phyloP scores from a whole-genome alignment of 2,329 filamentous ascomycete species.

The Mollisia scopiformis region DNA sequence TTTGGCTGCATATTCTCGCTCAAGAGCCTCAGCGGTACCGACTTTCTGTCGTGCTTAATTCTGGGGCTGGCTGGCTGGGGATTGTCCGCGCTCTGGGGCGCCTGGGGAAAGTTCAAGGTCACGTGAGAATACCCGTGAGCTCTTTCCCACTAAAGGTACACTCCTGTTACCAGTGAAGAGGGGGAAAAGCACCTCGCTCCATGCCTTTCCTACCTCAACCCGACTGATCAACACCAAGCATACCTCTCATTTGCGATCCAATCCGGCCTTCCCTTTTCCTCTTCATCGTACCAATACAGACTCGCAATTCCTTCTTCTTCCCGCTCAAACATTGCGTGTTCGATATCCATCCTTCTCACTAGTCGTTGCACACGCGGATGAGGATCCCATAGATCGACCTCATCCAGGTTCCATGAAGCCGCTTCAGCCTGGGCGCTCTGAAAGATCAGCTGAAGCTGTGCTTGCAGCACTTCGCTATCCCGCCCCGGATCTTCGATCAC shows the following conservation, averaged over 20 bases:
- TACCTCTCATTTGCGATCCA: constrained; percentile 79
- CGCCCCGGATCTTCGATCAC: constrained; percentile 52
- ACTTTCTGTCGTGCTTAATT: not conserved
- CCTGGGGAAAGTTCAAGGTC: not conserved
- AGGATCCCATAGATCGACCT: constrained; percentile 84
- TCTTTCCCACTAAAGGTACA: not conserved
- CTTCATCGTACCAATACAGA: constrained; percentile 66
- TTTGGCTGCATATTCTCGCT: not conserved
- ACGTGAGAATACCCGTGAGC: not conserved
- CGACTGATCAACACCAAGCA: constrained; percentile 60
- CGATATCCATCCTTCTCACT: constrained; percentile 49
- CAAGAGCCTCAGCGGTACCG: not conserved
- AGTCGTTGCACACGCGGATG: constrained; percentile 52
- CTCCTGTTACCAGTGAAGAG: not conserved
- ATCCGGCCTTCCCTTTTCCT: constrained; percentile 53
- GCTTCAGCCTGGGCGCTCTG: constrained; percentile 71
- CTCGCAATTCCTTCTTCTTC: constrained; percentile 69
- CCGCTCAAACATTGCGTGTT: constrained; percentile 53
- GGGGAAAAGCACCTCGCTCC: not conserved
- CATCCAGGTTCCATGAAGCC: constrained; percentile 66
- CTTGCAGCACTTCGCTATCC: constrained; percentile 14
- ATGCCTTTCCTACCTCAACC: not conserved
- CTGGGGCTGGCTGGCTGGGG: not conserved
- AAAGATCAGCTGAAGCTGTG: constrained; percentile 64
- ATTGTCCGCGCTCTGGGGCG: not conserved